These are phyloP conservation scores for Gossypium bickii DNA, from an alignment of 345 rosid genomes.

Conservation along the genomic window DNA sequence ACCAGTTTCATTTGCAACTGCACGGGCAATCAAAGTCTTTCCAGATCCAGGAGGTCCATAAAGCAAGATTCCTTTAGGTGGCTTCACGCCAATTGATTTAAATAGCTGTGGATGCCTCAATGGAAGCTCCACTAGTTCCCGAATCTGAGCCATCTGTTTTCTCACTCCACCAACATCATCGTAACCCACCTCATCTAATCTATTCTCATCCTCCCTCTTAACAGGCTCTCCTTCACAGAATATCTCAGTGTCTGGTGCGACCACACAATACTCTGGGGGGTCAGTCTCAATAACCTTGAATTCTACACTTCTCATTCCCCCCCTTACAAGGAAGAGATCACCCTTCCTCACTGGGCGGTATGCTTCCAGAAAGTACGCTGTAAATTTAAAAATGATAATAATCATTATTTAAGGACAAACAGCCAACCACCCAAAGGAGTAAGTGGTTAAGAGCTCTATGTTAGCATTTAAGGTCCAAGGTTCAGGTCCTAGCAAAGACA, in stretches of 20 bases:
- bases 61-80: slow-evolving; percentile 87
- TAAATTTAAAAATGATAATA: slow-evolving; percentile 12
- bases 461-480: too few relatives aligned
- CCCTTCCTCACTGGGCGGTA: slow-evolving; percentile 97
- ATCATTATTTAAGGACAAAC: slow-evolving; percentile 12
- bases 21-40: slow-evolving; percentile 90
- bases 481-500: too few relatives aligned
- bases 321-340: slow-evolving; percentile 88
- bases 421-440: too few relatives aligned
- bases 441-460: too few relatives aligned
- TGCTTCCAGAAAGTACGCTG: slow-evolving; percentile 90
- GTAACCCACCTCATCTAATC: slow-evolving; percentile 89
- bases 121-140: slow-evolving; percentile 91
- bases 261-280: slow-evolving; percentile 87
- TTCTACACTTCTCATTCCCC: slow-evolving; percentile 96
- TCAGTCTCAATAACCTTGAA: slow-evolving; percentile 88
- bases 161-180: slow-evolving; percentile 99
- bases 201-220: slow-evolving; percentile 82
- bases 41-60: slow-evolving; percentile 88
- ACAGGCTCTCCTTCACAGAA: slow-evolving; percentile 96
- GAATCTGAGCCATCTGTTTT: slow-evolving; percentile 96
- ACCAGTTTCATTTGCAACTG: slow-evolving; percentile 95
- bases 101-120: slow-evolving; percentile 90
- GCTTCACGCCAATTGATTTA: slow-evolving; percentile 96
- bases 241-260: slow-evolving; percentile 92